These are phyloP conservation scores for Skeletonema tropicum DNA, from an alignment of 108 stramenopile species.

Conservation along the genomic window DNA sequence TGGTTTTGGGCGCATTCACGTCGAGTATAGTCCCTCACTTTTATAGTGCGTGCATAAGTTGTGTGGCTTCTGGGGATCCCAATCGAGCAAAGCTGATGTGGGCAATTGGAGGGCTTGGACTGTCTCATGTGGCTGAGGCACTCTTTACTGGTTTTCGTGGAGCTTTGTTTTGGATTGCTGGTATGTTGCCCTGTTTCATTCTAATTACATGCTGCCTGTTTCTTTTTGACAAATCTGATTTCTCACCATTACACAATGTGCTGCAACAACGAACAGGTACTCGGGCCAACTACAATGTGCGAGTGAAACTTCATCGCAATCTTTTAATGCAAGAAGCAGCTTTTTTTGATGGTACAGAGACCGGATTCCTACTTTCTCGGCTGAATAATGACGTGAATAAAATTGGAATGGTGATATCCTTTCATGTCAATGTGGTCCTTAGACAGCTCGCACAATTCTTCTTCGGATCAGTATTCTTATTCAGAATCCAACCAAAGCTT, in stretches of 20 bases:
- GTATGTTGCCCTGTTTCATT: constrained; percentile 43
- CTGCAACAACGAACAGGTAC: constrained; percentile 54
- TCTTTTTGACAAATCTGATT: neutral
- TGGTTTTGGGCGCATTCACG: constrained; percentile 78
- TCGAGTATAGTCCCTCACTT: constrained; percentile 77
- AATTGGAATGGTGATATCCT: constrained; percentile 82
- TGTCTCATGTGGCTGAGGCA: constrained; percentile 65
- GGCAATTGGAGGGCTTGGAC: constrained; percentile 66
- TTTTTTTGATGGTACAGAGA: constrained; percentile 86
- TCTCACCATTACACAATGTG: constrained; percentile 3
- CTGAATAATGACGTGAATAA: constrained; percentile 91
- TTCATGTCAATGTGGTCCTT: constrained; percentile 85
- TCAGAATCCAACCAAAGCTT: constrained; percentile 68
- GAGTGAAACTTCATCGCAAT: constrained; percentile 85
- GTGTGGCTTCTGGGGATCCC: constrained; percentile 61
- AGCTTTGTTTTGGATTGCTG: constrained; percentile 87
- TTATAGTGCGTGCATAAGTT: constrained; percentile 72
- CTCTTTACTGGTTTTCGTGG: constrained; percentile 84
- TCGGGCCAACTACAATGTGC: constrained; percentile 84
- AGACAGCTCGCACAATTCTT: constrained; percentile 82
- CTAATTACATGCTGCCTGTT: neutral
- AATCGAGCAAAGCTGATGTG: constrained; percentile 50
- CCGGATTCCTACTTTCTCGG: constrained; percentile 79
- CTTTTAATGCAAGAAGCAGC: constrained; percentile 87
- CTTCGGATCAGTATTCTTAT: constrained; percentile 72